phyloP scores from a whole-genome alignment of 2,329 filamentous ascomycete species.

The Cyphellophora attinorum region DNA sequence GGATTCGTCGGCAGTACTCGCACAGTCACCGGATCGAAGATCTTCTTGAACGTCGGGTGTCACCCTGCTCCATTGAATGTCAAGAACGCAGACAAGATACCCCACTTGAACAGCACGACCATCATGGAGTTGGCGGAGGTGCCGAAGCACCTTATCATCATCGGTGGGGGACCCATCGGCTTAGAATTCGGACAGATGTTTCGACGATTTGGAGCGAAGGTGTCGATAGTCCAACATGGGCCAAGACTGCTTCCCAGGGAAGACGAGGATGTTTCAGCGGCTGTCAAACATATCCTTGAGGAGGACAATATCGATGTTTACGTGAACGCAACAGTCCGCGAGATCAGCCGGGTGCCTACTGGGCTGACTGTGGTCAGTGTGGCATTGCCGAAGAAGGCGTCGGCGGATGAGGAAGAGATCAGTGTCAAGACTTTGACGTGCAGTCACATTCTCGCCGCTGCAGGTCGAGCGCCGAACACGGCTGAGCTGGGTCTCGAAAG shows the following conservation, averaged over 20 bases:
- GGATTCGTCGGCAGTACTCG: conserved; percentile 22
- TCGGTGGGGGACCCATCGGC: conserved; percentile 46
- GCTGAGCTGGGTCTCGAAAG: conserved; percentile 32
- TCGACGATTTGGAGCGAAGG: conserved; percentile 38
- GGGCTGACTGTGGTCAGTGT: conserved; percentile 16
- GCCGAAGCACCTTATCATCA: conserved; percentile 39
- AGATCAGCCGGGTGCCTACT: conserved; percentile 18
- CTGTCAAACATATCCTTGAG: conserved; percentile 32
- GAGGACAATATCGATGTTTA: conserved; percentile 39
- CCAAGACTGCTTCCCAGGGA: conserved; percentile 36
- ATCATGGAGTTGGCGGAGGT: conserved; percentile 19
- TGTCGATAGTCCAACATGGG: conserved; percentile 39
- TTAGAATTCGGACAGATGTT: conserved; percentile 47
- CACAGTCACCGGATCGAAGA: conserved; percentile 23
- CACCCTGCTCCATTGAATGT: conserved; percentile 13
- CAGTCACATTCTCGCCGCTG: conserved; percentile 42
- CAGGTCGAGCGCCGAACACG: conserved; percentile 43
- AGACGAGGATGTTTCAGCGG: conserved; percentile 39
- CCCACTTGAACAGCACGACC: conserved; percentile 15
- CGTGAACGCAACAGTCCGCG: conserved; percentile 24
- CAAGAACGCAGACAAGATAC: conserved; percentile 12
- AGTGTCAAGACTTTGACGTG: conserved; percentile 20
- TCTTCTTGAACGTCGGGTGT: conserved; percentile 19
- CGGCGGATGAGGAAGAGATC: no score
- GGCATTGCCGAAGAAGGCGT: conserved; percentile 13